Conservation (phyloP, 2,329 filamentous ascomycete species). For the Tolypocladium inflatum region DNA sequence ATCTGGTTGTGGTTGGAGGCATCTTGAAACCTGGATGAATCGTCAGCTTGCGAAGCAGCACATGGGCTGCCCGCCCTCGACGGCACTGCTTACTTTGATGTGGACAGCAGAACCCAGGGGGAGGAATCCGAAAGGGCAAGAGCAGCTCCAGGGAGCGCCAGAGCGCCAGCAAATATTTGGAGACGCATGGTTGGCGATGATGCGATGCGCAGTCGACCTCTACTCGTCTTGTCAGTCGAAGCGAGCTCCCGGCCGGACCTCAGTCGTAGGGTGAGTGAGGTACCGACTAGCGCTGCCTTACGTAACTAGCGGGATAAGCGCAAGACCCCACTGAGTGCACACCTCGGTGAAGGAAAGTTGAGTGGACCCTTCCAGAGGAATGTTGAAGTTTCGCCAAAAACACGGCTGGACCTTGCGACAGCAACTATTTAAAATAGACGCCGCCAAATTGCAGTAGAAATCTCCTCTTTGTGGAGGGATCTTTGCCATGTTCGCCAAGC, state of each 20-base stretch:
- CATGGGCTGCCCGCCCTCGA: conserved; percentile 2
- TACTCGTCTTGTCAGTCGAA: conserved; percentile 11
- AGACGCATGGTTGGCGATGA: conserved; percentile 39
- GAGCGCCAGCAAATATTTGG: conserved; percentile 37
- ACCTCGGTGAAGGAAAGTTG: conserved; percentile 1
- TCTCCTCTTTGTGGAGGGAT: background rate
- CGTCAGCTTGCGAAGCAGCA: conserved; percentile 4
- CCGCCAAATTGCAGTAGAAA: background rate
- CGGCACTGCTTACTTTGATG: conserved; percentile 54
- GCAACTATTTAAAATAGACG: background rate
- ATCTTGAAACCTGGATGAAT: conserved; percentile 20
- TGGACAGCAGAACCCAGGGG: conserved; percentile 84
- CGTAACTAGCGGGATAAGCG: conserved; percentile 14
- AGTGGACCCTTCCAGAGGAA: background rate
- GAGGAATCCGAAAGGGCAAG: conserved; percentile 78
- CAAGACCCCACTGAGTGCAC: conserved; percentile 6
- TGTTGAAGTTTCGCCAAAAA: background rate
- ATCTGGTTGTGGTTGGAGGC: conserved; percentile 29
- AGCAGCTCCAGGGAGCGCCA: conserved; percentile 47
- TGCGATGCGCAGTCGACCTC: background rate
- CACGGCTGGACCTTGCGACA: background rate
- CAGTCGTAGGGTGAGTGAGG: conserved; percentile 10
- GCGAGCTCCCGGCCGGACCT: conserved; percentile 9
- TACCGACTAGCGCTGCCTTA: conserved; percentile 10
- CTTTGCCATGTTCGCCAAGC: conserved; percentile 41